phyloP scores from a whole-genome alignment of 352 stramenopile species.

The Phytophthora megakarya region DNA sequence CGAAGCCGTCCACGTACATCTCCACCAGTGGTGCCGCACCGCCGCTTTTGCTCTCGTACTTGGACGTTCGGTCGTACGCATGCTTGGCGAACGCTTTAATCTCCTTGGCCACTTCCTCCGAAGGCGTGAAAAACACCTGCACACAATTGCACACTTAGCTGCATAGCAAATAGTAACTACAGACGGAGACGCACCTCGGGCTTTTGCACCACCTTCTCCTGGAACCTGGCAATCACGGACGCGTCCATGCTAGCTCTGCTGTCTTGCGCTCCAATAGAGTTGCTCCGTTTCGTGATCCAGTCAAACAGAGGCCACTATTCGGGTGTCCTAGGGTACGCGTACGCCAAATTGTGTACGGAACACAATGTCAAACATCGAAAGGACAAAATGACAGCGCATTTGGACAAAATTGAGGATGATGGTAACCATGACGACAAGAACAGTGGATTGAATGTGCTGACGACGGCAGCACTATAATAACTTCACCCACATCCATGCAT shows the following conservation, averaged over 20 bases:
- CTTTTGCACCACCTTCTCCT: constrained; percentile 68
- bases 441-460: no score
- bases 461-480: background rate
- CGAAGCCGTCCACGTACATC: constrained; percentile 84
- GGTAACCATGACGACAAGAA: no score
- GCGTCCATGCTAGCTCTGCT: constrained; percentile 57
- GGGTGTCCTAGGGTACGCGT: background rate
- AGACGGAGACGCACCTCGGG: constrained; percentile 54
- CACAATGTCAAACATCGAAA: no score
- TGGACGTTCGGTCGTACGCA: constrained; percentile 74
- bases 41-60: constrained; percentile 56
- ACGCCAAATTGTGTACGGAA: background rate
- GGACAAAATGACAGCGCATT: no score
- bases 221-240: constrained; percentile 60
- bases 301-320: constrained; percentile 20
- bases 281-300: constrained; percentile 47
- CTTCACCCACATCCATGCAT: constrained; percentile 1
- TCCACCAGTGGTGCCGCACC: constrained; percentile 61
- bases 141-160: constrained; percentile 1
- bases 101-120: constrained; percentile 58
- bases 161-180: background rate
- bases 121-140: constrained; percentile 82
- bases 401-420: no score
- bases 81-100: constrained; percentile 84
- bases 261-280: constrained; percentile 31